Percentiles rank a stretch among this genome's conserved stretches.
phyloP scores from a whole-genome alignment of 202 grass and related monocot species.

The Eragrostis tef region DNA sequence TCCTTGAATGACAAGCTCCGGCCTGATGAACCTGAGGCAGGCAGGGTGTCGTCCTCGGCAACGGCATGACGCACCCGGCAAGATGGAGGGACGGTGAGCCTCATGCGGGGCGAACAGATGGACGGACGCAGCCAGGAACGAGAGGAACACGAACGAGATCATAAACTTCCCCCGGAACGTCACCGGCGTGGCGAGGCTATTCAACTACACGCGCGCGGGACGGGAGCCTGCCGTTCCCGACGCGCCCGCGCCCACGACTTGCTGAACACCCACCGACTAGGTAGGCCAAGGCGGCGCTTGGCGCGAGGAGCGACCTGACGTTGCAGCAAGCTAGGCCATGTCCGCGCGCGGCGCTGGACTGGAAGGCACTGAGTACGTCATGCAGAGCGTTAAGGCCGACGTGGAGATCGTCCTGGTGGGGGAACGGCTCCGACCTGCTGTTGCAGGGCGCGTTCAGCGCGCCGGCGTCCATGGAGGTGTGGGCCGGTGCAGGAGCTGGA shows the following conservation, averaged over 20 bases:
- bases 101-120: slow-evolving; percentile 39
- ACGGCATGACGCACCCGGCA: slow-evolving; percentile 49
- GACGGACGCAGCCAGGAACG: slow-evolving; percentile 37
- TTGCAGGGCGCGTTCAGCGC: no score
- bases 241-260: not conserved
- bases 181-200: slow-evolving; percentile 57
- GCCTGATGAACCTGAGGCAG: not conserved
- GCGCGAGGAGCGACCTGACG: slow-evolving; percentile 1
- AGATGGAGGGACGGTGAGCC: slow-evolving; percentile 27
- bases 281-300: slow-evolving; percentile 52
- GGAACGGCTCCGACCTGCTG: slow-evolving; percentile 44
- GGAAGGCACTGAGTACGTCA: slow-evolving; percentile 42
- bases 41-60: slow-evolving; percentile 55
- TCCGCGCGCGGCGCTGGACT: slow-evolving; percentile 19
- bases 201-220: slow-evolving; percentile 27
- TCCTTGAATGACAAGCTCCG: slow-evolving; percentile 37
- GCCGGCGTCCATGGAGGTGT: no score
- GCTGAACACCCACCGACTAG: slow-evolving; percentile 34
- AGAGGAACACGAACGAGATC: slow-evolving; percentile 26
- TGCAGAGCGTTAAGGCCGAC: slow-evolving; percentile 59
- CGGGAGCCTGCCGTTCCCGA: slow-evolving; percentile 33
- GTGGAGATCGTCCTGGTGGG: slow-evolving; percentile 47
- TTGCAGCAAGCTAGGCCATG: slow-evolving; percentile 45
- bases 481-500: no score
- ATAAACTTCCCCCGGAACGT: slow-evolving; percentile 43